Base-by-base conservation (phyloP, 148 eudicot genomes). In the Amaranthus hypochondriacus region DNA sequence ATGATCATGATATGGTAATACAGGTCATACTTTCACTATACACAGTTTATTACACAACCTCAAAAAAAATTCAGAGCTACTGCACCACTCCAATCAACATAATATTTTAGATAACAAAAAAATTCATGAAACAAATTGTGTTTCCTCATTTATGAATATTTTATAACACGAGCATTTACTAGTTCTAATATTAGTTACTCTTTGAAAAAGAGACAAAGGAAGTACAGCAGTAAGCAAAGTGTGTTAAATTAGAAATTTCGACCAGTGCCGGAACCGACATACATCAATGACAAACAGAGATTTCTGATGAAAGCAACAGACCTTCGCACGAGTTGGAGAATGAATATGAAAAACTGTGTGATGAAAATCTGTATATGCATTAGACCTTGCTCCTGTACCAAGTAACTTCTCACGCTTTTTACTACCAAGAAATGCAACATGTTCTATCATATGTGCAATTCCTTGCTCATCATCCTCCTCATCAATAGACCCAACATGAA, bases 391-490 rank as follows among this genome's bases (percentile, higher is more conserved):
- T 59, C 99, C 99, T 49, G 99, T 96, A 48, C 96, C 97, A 47
- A 96, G 86, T 74, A 96, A 90, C 76, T 92, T 89, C 76, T 96
- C 99, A 74, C 99, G 96, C 83, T 96, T 96, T 82, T 96, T 96
- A 82, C 99, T 96, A 76, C 99, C 99, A 79, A 96, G 99, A 81
- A 96, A 96, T 56, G 99, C 99, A 77, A 96, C 99, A 89, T 96
- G 99, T 83, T 96, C 99, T 76, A 96, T 96, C 99, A 96, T 96
- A 76, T 96, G 99, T 53, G 99, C 99, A 76, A 96, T 92, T 64
- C 99, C 99, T 78, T 96, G 99, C 82, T 96, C 99, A 73, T 96
- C 99, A 71, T 90, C 96, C 77, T 96, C 99, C 86, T 96, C 99
- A 71, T 96, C 97, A 73, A 96, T 92, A 66, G 99, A 96, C 63